Evolutionary conservation across 441 rosid species (phyloP).

Genomic region (Erodium moschatum): DNA sequence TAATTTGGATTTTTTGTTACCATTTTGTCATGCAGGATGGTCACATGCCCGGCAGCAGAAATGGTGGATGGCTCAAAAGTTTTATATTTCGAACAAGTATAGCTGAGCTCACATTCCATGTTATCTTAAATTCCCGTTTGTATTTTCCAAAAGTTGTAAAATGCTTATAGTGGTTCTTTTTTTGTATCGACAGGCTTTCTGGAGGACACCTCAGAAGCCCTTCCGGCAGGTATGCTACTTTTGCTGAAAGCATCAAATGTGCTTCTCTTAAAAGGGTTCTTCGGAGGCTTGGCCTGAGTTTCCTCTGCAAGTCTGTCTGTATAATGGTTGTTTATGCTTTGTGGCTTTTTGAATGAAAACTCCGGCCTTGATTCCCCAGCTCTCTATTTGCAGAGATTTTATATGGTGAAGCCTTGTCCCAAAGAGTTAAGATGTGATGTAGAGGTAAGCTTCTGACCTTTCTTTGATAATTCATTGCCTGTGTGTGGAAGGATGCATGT

Average conservation of each 20-base stretch:
- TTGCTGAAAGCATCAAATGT: background rate
- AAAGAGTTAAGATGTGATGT: conserved; percentile 89
- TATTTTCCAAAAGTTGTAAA: background rate
- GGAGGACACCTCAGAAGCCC: conserved; percentile 92
- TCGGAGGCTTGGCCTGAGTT: background rate
- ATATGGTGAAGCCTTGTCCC: conserved; percentile 86
- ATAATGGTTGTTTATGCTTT: background rate
- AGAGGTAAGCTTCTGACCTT: conserved; percentile 46
- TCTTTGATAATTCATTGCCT: background rate
- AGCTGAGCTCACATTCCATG: background rate
- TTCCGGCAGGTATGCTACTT: conserved; percentile 78
- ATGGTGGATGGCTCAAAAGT: conserved; percentile 86
- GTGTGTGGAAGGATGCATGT: background rate
- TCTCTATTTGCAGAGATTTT: conserved; percentile 54
- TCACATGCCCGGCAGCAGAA: conserved; percentile 75
- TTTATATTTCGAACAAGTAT: conserved; percentile 68
- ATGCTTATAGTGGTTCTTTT: background rate
- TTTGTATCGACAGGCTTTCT: conserved; percentile 51
- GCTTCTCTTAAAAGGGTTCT: background rate
- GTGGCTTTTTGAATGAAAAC: background rate
- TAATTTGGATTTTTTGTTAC: background rate
- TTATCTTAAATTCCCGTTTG: conserved; percentile 10
- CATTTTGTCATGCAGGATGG: conserved; percentile 42
- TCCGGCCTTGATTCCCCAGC: conserved; percentile 19
- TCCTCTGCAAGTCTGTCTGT: background rate